Base-by-base conservation (phyloP, 768 basidiomycete species). In the Sporobolomyces phaffii region DNA sequence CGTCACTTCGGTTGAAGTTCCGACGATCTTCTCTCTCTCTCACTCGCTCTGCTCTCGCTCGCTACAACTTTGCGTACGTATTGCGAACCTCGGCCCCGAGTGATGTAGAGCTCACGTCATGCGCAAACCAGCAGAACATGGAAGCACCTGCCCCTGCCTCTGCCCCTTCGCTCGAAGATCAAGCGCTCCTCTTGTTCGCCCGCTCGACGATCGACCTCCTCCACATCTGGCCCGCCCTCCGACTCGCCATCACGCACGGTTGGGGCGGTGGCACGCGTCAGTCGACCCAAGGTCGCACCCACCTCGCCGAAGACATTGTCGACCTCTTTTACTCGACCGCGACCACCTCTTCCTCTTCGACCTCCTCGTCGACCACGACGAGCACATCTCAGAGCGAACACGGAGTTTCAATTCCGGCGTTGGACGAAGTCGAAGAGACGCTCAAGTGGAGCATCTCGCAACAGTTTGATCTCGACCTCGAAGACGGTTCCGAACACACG, bases 131-230 rank as follows among this genome's bases (percentile, higher is more conserved):
- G n/a, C n/a, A n/a, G n/a, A 49, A 6, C 20, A 6, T 20, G 22
- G 20, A 34, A 26, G 36, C 20, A 40, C 15, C 24, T 8, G 18
- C 33, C 7, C 11, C 60, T 33, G 20, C 51, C 15, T 8, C 62
- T 3, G 15, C 20, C 20, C 45, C 62, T 34, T 58, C 64, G 5
- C 48, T 24, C 1, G 64, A 62, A 34, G 63, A 64, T 3, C 50
- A 49, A 28, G 70, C 64, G 5, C 66, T 68, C 45, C 75, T 90
- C 47, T 83, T 90, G 63, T 93, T 96, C 73, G 92, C 93, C 17
- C 85, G 91, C 26, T 90, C 91, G 3, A 84, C 88, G 6, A 82
- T 94, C 64, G 86, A 91, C 29, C 83, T 91, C 59, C 83, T 98
- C 53, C 82, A 83, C 17, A 79, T 86, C 61, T 98, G 93, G 93